Base-by-base conservation (phyloP, 805 yeast species). In the Saccharomycopsis guyanensis region DNA sequence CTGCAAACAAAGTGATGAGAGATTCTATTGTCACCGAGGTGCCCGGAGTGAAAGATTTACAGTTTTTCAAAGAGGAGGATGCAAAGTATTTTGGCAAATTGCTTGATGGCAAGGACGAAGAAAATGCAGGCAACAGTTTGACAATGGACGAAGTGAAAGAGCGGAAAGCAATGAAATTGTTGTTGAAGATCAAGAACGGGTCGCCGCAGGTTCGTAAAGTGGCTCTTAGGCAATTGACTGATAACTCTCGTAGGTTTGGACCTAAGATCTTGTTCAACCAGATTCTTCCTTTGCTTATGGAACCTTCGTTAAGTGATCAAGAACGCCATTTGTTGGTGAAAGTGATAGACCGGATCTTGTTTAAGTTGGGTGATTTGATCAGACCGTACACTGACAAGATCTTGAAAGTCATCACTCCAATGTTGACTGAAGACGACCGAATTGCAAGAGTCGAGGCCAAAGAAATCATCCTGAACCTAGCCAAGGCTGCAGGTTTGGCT, bases 251-350 rank as follows among this genome's bases (percentile, higher is more conserved):
- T 5, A 66, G 63, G 12, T 76, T 80, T 55, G 96, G 96, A 0
- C 82, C 96, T 0, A 72, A 76, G 40, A 57, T 78, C 0, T 60
- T 89, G 13, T 81, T 89, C 55, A 74, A 77, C 47, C 80, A 77
- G 50, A 69, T 86, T n/a, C 65, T 89, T 13, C 95, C 96, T 0
- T 62, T 91, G 22, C 63, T 89, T 37, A 65, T 82, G 58, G 96
- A 86, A 51, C 78, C 78, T 34, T 62, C 75, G 3, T 63, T 88
- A 23, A 91, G 81, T 53, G 93, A 85, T 40, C 84, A 79, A 53
- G 97, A 91, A 60, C 72, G 95, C 15, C 94, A 86, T 64, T 60
- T 87, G 10, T 66, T 91, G 46, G 83, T 87, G 12, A 89, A 88
- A 60, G 75, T 86, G 6, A 65, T 85, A 12, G 86, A 80, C 32